Percentiles rank a stretch among this genome's conserved stretches.
Evolutionary conservation across 2,329 filamentous ascomycete species (phyloP).

Genomic region (Sclerotinia borealis): DNA sequence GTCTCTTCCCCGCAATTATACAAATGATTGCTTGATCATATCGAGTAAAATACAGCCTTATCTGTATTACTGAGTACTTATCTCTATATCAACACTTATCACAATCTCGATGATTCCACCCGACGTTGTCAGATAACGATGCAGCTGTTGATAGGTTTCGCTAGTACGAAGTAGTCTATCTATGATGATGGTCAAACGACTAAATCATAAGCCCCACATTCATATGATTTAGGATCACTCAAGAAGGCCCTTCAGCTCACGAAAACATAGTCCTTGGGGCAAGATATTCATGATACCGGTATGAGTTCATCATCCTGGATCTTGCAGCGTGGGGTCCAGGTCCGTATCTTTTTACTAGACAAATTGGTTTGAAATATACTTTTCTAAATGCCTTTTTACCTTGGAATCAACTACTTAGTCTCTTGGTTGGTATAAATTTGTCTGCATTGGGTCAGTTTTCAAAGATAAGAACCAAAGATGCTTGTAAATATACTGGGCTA

Average conservation of each 20-base stretch:
- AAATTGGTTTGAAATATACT: not conserved
- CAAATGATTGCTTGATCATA: slow-evolving; percentile 15
- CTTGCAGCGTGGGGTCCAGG: not conserved
- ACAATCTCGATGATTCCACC: not conserved
- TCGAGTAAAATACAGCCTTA: slow-evolving; percentile 14
- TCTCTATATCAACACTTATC: not conserved
- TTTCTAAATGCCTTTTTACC: not conserved
- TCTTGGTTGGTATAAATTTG: not conserved
- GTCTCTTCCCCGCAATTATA: not conserved
- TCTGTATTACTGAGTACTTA: slow-evolving; percentile 8
- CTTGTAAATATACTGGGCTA: not conserved
- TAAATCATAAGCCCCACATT: not conserved
- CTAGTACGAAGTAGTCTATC: not conserved
- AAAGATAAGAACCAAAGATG: not conserved
- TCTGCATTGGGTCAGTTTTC: not conserved
- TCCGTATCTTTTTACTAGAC: not conserved
- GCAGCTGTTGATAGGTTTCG: slow-evolving; percentile 6
- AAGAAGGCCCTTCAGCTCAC: not conserved
- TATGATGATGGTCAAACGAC: not conserved
- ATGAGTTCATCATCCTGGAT: not conserved
- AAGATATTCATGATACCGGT: not conserved
- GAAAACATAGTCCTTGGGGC: not conserved
- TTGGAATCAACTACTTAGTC: not conserved
- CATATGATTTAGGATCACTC: not conserved
- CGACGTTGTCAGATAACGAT: slow-evolving; percentile 5